These are phyloP conservation scores for Pleoardoris graminearum DNA, from an alignment of 2,329 filamentous ascomycete species.

Conservation along the genomic window DNA sequence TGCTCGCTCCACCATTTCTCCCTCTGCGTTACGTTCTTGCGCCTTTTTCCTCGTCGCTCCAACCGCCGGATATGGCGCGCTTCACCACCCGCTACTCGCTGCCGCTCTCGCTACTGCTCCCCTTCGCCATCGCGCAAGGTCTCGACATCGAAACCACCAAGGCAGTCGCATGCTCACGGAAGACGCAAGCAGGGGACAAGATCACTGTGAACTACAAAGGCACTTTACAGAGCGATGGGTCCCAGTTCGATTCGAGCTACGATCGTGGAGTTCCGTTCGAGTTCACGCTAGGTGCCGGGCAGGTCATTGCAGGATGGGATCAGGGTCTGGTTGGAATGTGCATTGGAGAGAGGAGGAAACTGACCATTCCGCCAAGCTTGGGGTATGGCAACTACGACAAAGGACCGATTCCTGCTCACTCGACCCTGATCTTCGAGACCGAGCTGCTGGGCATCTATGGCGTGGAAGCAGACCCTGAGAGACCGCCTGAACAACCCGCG, in stretches of 20 bases:
- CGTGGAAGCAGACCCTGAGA: conserved; percentile 28
- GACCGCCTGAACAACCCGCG: conserved; percentile 8
- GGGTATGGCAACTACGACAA: conserved; percentile 77
- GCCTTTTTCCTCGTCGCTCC: not conserved
- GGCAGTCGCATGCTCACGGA: conserved; percentile 49
- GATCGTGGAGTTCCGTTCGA: conserved; percentile 73
- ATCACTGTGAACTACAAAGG: conserved; percentile 56
- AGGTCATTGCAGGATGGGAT: conserved; percentile 96
- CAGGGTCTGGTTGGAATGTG: conserved; percentile 91
- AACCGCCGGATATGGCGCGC: conserved; percentile 33
- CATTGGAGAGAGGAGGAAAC: conserved; percentile 83
- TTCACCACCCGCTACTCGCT: conserved; percentile 27
- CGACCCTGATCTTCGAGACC: conserved; percentile 88
- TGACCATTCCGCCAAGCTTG: conserved; percentile 86
- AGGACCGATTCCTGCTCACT: conserved; percentile 77
- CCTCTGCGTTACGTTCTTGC: not conserved
- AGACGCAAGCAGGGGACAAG: conserved; percentile 51
- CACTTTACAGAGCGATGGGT: conserved; percentile 61
- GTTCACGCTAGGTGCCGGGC: conserved; percentile 77
- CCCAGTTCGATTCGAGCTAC: conserved; percentile 83
- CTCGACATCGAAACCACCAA: conserved; percentile 50
- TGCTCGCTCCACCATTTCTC: not conserved
- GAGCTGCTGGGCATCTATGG: conserved; percentile 81
- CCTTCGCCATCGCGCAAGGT: conserved; percentile 26
- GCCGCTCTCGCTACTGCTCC: conserved; percentile 24